A percentile compares a stretch with the other conserved stretches of the same genome.
phyloP scores from a whole-genome alignment of 208 protist species.

The Herpetomonas samuelpessoai region DNA sequence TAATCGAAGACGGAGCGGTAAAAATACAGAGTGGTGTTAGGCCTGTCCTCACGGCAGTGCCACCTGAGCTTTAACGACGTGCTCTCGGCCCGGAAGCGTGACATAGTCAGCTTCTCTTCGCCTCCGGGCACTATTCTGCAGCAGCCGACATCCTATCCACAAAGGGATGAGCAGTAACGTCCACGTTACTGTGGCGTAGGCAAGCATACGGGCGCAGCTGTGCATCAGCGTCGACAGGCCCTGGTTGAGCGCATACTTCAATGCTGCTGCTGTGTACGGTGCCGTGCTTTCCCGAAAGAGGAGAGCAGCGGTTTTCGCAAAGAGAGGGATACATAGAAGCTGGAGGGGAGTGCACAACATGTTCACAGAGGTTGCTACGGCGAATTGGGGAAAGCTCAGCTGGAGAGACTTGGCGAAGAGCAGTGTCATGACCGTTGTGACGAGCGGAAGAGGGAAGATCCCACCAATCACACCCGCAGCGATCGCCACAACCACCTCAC shows the following conservation, averaged over 20 bases:
- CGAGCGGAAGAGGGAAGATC: constrained; percentile 53
- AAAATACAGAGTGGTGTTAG: too few relatives aligned
- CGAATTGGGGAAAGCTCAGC: constrained; percentile 21
- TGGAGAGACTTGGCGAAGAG: constrained; percentile 9
- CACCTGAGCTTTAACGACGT: too few relatives aligned
- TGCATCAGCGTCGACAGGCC: constrained; percentile 24
- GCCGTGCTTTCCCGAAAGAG: constrained; percentile 15
- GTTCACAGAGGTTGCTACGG: constrained; percentile 34
- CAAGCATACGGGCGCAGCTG: constrained; percentile 29
- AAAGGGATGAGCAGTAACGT: constrained; percentile 14
- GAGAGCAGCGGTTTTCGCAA: constrained; percentile 13
- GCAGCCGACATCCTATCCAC: neutral
- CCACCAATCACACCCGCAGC: constrained; percentile 39
- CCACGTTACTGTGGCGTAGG: constrained; percentile 35
- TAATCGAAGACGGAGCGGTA: too few relatives aligned
- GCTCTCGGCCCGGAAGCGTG: neutral
- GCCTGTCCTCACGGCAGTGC: too few relatives aligned
- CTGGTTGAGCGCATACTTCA: constrained; percentile 13
- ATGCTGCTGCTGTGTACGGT: constrained; percentile 22
- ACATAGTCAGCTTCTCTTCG: neutral
- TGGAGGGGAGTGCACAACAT: constrained; percentile 46
- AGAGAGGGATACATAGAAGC: constrained; percentile 32
- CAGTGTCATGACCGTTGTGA: constrained; percentile 35
- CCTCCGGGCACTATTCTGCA: neutral
- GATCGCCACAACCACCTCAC: constrained; percentile 21